These are phyloP conservation scores for Cytospora chrysosperma DNA, from an alignment of 2,329 filamentous ascomycete genomes.

Conservation along the genomic window DNA sequence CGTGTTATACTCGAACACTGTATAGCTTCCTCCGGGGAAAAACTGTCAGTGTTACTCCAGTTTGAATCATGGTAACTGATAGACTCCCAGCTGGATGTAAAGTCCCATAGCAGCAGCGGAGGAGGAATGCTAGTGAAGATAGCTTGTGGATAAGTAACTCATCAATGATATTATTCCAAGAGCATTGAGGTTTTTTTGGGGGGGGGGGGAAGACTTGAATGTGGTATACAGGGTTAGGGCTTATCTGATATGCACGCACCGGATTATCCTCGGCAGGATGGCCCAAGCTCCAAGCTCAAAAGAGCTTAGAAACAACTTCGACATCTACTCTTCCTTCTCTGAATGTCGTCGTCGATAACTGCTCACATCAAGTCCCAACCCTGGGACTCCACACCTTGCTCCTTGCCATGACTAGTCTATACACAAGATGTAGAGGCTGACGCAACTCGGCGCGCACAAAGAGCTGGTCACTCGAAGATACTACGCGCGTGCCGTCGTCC, in stretches of 20 bases:
- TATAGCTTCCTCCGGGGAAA: no score
- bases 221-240: no score
- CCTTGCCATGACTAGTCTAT: neutral
- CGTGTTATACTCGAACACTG: no score
- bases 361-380: neutral
- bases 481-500: neutral
- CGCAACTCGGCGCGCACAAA: neutral
- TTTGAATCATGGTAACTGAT: no score
- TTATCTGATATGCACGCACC: neutral
- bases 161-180: no score
- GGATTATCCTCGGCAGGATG: neutral
- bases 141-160: no score
- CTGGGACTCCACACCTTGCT: neutral
- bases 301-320: neutral
- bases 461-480: neutral
- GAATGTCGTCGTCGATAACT: neutral
- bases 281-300: neutral
- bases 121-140: no score
- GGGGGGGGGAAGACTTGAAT: no score
- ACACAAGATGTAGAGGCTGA: neutral
- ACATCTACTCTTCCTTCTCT: neutral
- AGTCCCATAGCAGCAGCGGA: no score
- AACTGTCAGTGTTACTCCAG: no score
- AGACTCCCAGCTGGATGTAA: no score
- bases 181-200: no score